Percentiles rank a stretch among this genome's conserved stretches.
phyloP scores from a whole-genome alignment of 2,329 filamentous ascomycete genomes.

The Scedosporium aurantiacum region DNA sequence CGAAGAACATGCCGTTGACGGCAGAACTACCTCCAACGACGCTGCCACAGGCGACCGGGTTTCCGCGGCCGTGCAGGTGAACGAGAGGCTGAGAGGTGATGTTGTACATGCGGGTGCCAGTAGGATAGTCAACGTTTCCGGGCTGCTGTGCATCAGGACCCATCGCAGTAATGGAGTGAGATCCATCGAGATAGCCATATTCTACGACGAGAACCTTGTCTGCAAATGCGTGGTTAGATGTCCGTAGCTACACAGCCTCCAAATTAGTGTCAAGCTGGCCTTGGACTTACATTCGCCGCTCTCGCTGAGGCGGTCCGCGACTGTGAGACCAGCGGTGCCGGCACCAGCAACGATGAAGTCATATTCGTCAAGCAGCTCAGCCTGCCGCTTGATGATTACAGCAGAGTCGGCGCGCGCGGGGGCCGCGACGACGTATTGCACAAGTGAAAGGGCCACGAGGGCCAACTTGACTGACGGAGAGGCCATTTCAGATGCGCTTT shows the following conservation, averaged over 20 bases:
- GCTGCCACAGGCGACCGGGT: constrained; percentile 7
- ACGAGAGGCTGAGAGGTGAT: constrained; percentile 15
- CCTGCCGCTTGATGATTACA: constrained; percentile 5
- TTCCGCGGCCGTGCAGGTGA: constrained; percentile 11
- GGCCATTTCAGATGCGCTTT: neutral
- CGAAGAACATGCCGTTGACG: constrained; percentile 12
- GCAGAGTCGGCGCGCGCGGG: neutral
- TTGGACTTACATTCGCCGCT: constrained; percentile 10
- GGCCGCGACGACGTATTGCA: neutral
- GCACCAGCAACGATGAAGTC: constrained; percentile 12
- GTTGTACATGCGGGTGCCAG: constrained; percentile 16
- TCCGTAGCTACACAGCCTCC: neutral
- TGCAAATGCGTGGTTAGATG: neutral
- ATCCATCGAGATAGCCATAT: constrained; percentile 12
- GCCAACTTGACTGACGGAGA: neutral
- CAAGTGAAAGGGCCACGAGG: constrained; percentile 2
- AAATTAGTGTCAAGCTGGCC: neutral
- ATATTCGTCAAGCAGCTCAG: constrained; percentile 10
- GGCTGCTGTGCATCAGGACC: constrained; percentile 4
- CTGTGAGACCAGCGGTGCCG: constrained; percentile 10
- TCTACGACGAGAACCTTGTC: constrained; percentile 14
- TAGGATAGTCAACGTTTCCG: neutral
- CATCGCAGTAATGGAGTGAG: constrained; percentile 6
- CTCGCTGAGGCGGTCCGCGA: constrained; percentile 11
- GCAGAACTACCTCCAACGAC: constrained; percentile 11